A percentile compares a stretch with the other conserved stretches of the same genome.
Conservation (phyloP, 805 yeast genomes). For the Candida ovalis region DNA sequence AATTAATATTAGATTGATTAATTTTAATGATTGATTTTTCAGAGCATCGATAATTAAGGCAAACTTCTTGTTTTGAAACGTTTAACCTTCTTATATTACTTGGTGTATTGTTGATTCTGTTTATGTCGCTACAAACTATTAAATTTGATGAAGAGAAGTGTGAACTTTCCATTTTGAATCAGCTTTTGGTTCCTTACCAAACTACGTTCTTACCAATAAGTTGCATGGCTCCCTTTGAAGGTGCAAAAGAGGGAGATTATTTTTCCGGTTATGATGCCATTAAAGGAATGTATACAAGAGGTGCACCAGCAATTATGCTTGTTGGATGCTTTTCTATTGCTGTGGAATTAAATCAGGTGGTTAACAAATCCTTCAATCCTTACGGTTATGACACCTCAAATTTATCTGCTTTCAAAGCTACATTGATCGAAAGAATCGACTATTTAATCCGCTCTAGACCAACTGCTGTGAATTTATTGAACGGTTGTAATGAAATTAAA, state of each 20-base stretch:
- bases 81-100: no score
- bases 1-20: no score
- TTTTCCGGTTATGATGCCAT: conserved; percentile 80
- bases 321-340: conserved; percentile 85
- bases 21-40: no score
- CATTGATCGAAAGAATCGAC: conserved; percentile 49
- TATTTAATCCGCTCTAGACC: conserved; percentile 78
- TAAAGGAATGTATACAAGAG: conserved; percentile 89
- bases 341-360: conserved; percentile 51
- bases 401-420: conserved; percentile 30
- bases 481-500: conserved; percentile 59
- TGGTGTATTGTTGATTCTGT: no score
- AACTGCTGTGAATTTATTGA: conserved; percentile 89
- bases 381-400: conserved; percentile 24
- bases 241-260: conserved; percentile 41
- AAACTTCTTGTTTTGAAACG: no score
- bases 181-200: conserved; percentile 75
- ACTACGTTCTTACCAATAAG: conserved; percentile 62
- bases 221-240: conserved; percentile 57
- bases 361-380: conserved; percentile 25
- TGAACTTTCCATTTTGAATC: conserved; percentile 68
- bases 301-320: conserved; percentile 98
- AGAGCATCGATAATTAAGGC: no score
- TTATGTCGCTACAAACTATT: conserved; percentile 58
- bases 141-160: conserved; percentile 47